Base-by-base conservation (phyloP, 2,329 filamentous ascomycete species). In the Sporothrix protearum region DNA sequence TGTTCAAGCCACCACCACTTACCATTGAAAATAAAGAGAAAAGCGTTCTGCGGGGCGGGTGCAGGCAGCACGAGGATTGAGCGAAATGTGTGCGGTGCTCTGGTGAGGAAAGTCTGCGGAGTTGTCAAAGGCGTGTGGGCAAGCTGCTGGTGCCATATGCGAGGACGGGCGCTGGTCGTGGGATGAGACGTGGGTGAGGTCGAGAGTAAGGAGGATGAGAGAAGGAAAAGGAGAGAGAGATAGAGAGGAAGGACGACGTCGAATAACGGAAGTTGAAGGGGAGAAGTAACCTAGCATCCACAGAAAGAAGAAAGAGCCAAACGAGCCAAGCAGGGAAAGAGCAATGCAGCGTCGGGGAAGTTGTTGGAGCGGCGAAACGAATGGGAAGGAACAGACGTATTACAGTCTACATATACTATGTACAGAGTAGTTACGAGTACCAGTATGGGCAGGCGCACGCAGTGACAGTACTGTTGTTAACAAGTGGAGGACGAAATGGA, bases 1-100 rank as follows among this genome's bases (percentile, higher is more conserved):
- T 66, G 42, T 49, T 49, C 42, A 51, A 28, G 28, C 64, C 25
- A 25, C 59, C 59, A 19, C 68, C 22, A 69, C 68, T 69, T 69
- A 69, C 68, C 68, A 69, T 69, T 39, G 68, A 69, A 49, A 64
- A 22, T 33, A 42, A 66, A 67, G 9, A 69, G 55, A 36, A 45
- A 42, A 22, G 57, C 42, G 57, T 61, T 69, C 68, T 61, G 68
- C 68, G 68, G 68, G 68, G 53, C 68, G 25, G 39, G 39, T 28
- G 47, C 53, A 61, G 28, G 22, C 39, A 69, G 67, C 67, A 69
- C 67, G 67, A 57, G 36, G 36, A 47, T 57, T 8, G 51, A 57
- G 45, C 67, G 67, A 33, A 10, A 42, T 42, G 19, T 45, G 49
- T n/a, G 22, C n/a, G 49, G 49, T n/a, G 49, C 19, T 42, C 66